These are phyloP conservation scores for Anthracocystis panici-leucophaei DNA, from an alignment of 1,284 basidiomycete species.

Conservation along the genomic window DNA sequence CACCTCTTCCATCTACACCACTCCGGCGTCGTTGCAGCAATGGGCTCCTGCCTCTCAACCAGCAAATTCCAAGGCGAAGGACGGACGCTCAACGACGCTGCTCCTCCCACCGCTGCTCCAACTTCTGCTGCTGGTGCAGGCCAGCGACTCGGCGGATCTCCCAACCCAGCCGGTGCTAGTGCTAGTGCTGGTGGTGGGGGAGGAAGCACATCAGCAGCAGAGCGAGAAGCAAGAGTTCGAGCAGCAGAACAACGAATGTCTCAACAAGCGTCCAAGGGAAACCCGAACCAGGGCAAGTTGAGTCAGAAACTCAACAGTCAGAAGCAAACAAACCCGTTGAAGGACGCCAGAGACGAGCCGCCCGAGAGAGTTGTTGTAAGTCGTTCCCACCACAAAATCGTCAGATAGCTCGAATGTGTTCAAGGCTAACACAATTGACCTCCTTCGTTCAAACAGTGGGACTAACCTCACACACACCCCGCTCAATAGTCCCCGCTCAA, in stretches of 20 bases:
- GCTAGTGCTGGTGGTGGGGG: background rate
- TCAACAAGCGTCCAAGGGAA: slow-evolving; percentile 29
- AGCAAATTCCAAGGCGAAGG: slow-evolving; percentile 34
- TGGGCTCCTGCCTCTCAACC: slow-evolving; percentile 42
- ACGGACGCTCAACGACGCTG: slow-evolving; percentile 19
- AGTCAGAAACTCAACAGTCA: slow-evolving; percentile 34
- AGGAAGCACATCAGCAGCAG: slow-evolving; percentile 12
- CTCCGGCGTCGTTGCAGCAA: background rate
- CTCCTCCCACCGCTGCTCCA: background rate
- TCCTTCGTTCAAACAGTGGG: background rate
- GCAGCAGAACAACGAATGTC: slow-evolving; percentile 38
- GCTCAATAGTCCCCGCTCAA: background rate
- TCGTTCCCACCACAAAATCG: background rate
- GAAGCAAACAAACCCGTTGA: slow-evolving; percentile 16
- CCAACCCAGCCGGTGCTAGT: background rate
- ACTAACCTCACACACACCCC: background rate
- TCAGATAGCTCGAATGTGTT: background rate
- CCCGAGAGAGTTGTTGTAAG: slow-evolving; percentile 44
- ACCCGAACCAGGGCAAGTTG: slow-evolving; percentile 27
- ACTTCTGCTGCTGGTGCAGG: slow-evolving; percentile 8
- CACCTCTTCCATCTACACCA: background rate
- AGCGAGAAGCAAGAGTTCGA: slow-evolving; percentile 36
- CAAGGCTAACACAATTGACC: background rate
- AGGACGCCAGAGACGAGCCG: background rate
- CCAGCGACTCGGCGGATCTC: slow-evolving; percentile 15